Evolutionary conservation across 176 grass and related monocot species (phyloP).

Genomic region (Guadua angustifolia): DNA sequence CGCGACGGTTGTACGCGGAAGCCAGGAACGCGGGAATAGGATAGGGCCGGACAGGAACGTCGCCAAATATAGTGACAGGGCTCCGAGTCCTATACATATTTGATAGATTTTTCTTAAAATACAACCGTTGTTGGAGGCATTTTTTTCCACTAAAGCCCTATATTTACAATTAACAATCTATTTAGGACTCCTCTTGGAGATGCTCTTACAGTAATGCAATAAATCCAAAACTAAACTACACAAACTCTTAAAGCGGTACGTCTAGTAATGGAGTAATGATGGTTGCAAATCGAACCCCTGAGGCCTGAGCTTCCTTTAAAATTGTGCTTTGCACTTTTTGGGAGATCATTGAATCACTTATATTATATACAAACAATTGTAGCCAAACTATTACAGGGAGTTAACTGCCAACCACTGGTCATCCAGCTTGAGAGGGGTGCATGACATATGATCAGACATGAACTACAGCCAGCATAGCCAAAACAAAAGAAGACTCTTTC

Average conservation of each 20-base stretch:
- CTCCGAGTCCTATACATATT: no score
- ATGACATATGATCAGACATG: conserved; percentile 27
- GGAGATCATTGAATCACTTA: background rate
- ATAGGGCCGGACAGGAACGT: no score
- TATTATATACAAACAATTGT: conserved; percentile 10
- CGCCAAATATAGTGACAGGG: no score
- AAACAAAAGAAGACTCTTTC: conserved; percentile 1
- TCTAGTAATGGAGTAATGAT: background rate
- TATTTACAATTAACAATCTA: no score
- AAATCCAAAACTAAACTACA: background rate
- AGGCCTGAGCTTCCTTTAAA: background rate
- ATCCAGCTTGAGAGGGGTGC: background rate
- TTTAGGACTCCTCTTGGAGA: no score
- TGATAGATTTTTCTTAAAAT: no score
- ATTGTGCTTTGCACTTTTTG: background rate
- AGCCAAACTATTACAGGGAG: background rate
- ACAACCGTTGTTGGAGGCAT: no score
- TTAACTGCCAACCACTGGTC: background rate
- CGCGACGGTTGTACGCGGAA: no score
- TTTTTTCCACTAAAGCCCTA: no score
- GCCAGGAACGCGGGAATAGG: no score
- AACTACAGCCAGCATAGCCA: background rate
- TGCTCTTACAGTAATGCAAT: background rate
- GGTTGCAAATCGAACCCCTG: background rate
- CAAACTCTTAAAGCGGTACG: background rate